Base-by-base conservation (phyloP, 352 stramenopile species). In the Phytophthora sansomeana region DNA sequence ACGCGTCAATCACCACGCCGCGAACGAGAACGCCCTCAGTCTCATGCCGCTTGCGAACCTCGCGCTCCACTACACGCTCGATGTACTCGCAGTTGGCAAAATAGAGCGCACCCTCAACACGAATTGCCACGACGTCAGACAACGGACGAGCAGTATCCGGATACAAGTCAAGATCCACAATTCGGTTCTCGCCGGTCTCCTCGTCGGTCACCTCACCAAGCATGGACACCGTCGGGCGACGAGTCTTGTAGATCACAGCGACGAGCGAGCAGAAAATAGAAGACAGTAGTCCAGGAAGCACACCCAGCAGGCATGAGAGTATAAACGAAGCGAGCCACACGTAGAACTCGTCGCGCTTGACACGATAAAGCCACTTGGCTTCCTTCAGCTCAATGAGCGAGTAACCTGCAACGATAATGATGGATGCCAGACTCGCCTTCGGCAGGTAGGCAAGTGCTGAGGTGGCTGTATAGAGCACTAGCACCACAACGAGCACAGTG, bases 321-420 rank as follows among this genome's bases (percentile, higher is more conserved):
- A 72, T 52, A 48, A 90, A 90, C 8, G 79, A 73, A 0, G 57
- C 64, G 26, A 80, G 16, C 84, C 82, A 93, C 28, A 89, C 84
- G 70, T 81, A 88, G 35, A 89, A 85, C 50, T 93, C 84, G 53
- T 85, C 69, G 8, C 53, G 65, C 14, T 81, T 81, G 26, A 89
- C 79, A 26, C 57, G 56, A 21, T 74, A 96, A 2, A 98, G 81
- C 69, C 91, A 90, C 32, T 90, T 91, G 3, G 91, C 86, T 74
- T 98, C 93, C 10, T 71, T 66, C 67, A 97, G 84, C 57, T 97
- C 92, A 42, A 98, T 77, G 11, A 98, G 73, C 39, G 83, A 81
- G 32, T 93, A 72, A 7, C 97, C 87, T 2, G 90, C 90, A 1
- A 96, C 84, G 56, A 98, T 85, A 43, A 98, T 95, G 63, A 98